Evolutionary conservation across 495 filamentous ascomycete species (phyloP).

Genomic region (Xylaria cubensis): DNA sequence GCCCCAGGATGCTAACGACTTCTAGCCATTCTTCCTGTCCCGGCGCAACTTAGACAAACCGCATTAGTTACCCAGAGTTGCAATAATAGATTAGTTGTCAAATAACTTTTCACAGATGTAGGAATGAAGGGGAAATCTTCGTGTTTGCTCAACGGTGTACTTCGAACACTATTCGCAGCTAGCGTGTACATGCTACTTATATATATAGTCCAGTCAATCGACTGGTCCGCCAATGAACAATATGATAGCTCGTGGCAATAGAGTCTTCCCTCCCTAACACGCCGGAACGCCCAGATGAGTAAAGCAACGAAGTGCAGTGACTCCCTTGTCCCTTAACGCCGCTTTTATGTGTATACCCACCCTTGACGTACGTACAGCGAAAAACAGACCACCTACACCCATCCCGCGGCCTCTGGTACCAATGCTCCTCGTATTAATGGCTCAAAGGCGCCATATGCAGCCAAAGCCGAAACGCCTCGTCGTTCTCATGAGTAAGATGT

Average conservation of each 20-base stretch:
- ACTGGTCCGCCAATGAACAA: slow-evolving; percentile 27
- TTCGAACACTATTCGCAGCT: slow-evolving; percentile 24
- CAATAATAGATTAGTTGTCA: no score
- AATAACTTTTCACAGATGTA: background rate
- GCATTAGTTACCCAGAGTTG: background rate
- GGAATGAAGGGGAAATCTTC: no score
- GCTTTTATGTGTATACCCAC: slow-evolving; percentile 47
- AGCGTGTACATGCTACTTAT: slow-evolving; percentile 39
- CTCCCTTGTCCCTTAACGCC: slow-evolving; percentile 36
- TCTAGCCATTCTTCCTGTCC: background rate
- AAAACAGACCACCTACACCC: slow-evolving; percentile 20
- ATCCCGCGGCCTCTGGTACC: slow-evolving; percentile 25
- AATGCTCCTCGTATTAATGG: slow-evolving; percentile 30
- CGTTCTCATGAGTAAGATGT: slow-evolving; percentile 44
- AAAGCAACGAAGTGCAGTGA: slow-evolving; percentile 26
- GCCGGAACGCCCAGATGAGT: slow-evolving; percentile 31
- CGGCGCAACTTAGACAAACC: background rate
- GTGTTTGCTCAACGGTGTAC: background rate
- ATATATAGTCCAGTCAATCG: slow-evolving; percentile 31
- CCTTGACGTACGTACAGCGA: slow-evolving; percentile 38
- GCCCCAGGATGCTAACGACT: background rate
- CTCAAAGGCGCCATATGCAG: slow-evolving; percentile 38
- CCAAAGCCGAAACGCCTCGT: slow-evolving; percentile 42
- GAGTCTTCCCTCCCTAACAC: slow-evolving; percentile 21
- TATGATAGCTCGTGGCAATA: slow-evolving; percentile 26